Evolutionary conservation across 163 green algal genomes (phyloP), one percentile per base, ranked within the genome.

Genomic region (Smithsoniella earleae): DNA sequence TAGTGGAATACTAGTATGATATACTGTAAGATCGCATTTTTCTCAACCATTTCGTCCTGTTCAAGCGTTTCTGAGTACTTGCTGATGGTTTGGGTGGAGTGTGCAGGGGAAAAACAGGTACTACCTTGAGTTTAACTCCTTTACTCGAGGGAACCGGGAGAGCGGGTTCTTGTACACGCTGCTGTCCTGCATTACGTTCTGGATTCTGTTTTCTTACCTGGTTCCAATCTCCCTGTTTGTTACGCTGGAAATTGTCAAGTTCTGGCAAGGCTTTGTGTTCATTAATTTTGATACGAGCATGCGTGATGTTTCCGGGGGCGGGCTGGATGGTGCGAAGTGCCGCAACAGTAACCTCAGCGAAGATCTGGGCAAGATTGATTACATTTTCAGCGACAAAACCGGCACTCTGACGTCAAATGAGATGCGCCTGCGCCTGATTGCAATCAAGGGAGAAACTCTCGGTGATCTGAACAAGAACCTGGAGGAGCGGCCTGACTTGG

Each of bases 311-410:
- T n/a, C n/a, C n/a, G n/a, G n/a, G n/a, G n/a, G n/a, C n/a, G n/a
- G n/a, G n/a, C n/a, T n/a, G n/a, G n/a, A n/a, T n/a, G n/a, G n/a
- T n/a, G n/a, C n/a, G n/a, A n/a, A n/a, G n/a, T 84, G 82, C 54
- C 80, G 88, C 72, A 92, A 90, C 82, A 88, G 82, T 6, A 89
- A 87, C 66, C 78, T 95, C 2, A 92, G 90, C 38, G 89, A 96
- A 80, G 89, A 96, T 72, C 82, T 96, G 40, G 89, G 89, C 16
- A 86, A 91, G 75, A 74, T 96, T 52, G 76, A 86, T 62, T 90
- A 94, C 74, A 81, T 96, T 37, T 94, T 95, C 74, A 88, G 78
- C 40, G 89, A 95, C 79, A 96, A 95, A 79, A 96, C 89, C 3
- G 89, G 89, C 73, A 96, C 89, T 30, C 81, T 96, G n/a, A 96